Evolutionary conservation across 2,329 filamentous ascomycete genomes (phyloP), one percentile per base, ranked within the genome.

Genomic region (Tolypocladium tropicale): DNA sequence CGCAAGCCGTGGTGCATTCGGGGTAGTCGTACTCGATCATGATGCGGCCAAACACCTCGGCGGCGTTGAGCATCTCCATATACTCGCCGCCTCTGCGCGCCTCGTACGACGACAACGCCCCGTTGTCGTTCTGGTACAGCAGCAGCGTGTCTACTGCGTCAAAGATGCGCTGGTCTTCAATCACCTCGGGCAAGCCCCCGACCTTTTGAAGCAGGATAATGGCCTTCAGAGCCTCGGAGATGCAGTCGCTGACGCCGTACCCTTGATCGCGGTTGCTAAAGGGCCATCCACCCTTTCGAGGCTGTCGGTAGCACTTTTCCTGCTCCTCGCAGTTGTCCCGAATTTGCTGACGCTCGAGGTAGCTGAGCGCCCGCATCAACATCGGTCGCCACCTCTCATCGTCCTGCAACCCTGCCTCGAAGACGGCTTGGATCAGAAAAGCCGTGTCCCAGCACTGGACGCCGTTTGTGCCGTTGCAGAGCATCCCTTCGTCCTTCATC

Each of bases 21-120:
- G 93, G 91, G 67, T 99, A 97, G 69, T 96, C 90, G 70, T 99
- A 99, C 68, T 97, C 93, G 55, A 99, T 87, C 94, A 99, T 99
- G 74, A 99, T 99, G 23, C 86, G 82, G 16, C 90, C 92, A 70
- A 99, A 99, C 0, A 99, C 92, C 69, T 99, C 94, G 1, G 94
- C 94, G 0, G 93, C 93, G 66, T 99, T 99, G 48, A 99, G 81
- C 69, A 85, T 79, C 70, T 99, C 94, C 62, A 97, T 70, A 62
- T 81, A 82, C 62, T 88, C 79, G 11, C 89, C 87, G 2, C 88
- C 93, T 30, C 94, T 84, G 1, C 86, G 87, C 2, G 82, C 82
- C 68, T 99, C 94, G 69, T 99, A 99, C 18, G 90, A 94, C 0
- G 90, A 89, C 67, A 91, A 93, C 4, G 90, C 94, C 25, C 92